A percentile compares a stretch with the other conserved stretches of the same genome.
These are phyloP conservation scores for Bruguiera hainesii DNA, from an alignment of 441 rosid species.

Conservation along the genomic window DNA sequence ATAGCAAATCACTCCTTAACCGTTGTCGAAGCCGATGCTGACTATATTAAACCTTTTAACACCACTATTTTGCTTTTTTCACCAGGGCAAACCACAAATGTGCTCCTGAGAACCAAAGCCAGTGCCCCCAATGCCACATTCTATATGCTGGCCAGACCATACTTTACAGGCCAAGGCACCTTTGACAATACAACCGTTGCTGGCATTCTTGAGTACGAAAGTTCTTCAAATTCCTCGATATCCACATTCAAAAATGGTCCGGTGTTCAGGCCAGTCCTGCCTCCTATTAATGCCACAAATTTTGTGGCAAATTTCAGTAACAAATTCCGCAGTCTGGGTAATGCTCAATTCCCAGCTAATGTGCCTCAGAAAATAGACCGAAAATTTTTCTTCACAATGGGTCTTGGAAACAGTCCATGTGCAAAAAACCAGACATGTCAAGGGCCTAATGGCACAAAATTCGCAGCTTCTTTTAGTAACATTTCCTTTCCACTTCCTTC, in stretches of 20 bases:
- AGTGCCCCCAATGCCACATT: conserved; percentile 43
- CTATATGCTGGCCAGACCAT: conserved; percentile 65
- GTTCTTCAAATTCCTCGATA: conserved; percentile 6
- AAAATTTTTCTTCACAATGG: conserved; percentile 46
- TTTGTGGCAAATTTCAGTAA: conserved; percentile 37
- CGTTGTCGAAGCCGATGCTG: conserved; percentile 69
- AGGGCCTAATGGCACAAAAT: conserved; percentile 59
- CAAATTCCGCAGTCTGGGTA: conserved; percentile 46
- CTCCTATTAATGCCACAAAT: conserved; percentile 46
- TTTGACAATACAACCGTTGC: conserved; percentile 64
- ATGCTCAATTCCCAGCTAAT: conserved; percentile 42
- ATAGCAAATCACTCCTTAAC: conserved; percentile 64
- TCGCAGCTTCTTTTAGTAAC: conserved; percentile 59
- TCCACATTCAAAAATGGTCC: conserved; percentile 11
- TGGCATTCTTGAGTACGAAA: conserved; percentile 56
- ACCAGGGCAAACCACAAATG: conserved; percentile 72
- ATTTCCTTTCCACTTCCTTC: conserved; percentile 48
- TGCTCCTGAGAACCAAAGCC: conserved; percentile 57
- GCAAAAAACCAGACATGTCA: conserved; percentile 62
- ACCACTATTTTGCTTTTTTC: conserved; percentile 38
- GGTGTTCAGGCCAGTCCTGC: conserved; percentile 39
- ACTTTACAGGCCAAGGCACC: conserved; percentile 55
- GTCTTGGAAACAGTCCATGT: conserved; percentile 59
- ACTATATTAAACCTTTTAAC: conserved; percentile 63
- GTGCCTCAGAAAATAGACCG: conserved; percentile 49